Evolutionary conservation across 2,329 filamentous ascomycete genomes (phyloP).

Genomic region (Aciculosporium take): DNA sequence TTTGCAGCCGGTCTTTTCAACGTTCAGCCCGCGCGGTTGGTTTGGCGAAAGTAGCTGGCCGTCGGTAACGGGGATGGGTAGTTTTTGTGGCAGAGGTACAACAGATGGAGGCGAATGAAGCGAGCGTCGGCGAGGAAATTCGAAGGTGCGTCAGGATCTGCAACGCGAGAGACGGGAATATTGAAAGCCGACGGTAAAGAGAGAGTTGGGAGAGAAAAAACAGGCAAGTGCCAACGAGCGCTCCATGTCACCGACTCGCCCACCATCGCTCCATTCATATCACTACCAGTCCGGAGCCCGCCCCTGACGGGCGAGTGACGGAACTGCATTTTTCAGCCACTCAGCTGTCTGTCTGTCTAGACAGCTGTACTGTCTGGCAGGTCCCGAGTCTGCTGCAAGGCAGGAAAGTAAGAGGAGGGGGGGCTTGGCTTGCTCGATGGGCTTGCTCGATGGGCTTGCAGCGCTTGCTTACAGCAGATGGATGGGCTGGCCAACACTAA

Average conservation of each 20-base stretch:
- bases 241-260: too few relatives aligned
- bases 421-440: too few relatives aligned
- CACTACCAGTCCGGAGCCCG: too few relatives aligned
- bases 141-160: not conserved
- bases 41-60: constrained; percentile 3
- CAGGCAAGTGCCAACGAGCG: not conserved
- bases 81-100: not conserved
- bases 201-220: not conserved
- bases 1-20: too few relatives aligned
- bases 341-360: not conserved
- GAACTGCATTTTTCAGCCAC: not conserved
- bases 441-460: too few relatives aligned
- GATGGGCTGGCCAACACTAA: too few relatives aligned
- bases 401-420: too few relatives aligned
- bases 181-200: not conserved
- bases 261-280: too few relatives aligned
- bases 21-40: constrained; percentile 1
- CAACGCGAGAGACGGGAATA: constrained; percentile 12
- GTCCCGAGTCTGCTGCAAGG: too few relatives aligned
- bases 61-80: not conserved
- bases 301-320: not conserved
- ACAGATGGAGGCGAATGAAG: constrained; percentile 5
- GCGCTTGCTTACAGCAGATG: too few relatives aligned
- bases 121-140: constrained; percentile 7
- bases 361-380: not conserved